Conservation (phyloP, 805 yeast species). For the Isabelozyma pseudorhagii region DNA sequence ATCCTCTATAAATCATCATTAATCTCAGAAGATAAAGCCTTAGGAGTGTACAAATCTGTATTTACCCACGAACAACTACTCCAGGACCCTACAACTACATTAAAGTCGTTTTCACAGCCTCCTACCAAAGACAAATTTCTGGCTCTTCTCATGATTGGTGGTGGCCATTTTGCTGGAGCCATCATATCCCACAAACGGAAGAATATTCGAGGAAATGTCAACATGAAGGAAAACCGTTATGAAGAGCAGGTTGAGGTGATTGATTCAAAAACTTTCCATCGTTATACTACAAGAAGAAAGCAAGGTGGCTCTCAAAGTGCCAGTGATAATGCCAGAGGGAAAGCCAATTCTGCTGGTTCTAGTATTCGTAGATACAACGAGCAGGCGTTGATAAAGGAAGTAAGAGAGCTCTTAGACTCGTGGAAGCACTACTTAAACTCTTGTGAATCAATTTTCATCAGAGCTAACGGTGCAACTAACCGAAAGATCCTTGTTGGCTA, state of each 20-base stretch:
- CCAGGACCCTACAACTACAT: conserved; percentile 46
- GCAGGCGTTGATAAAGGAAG: conserved; percentile 73
- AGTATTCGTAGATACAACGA: conserved; percentile 87
- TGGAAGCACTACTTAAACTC: conserved; percentile 63
- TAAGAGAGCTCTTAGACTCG: conserved; percentile 58
- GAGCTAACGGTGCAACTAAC: conserved; percentile 76
- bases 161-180: conserved; percentile 98
- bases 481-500: conserved; percentile 65
- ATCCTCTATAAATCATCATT: conserved; percentile 52
- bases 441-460: conserved; percentile 70
- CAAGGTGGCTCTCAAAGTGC: conserved; percentile 98
- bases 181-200: conserved; percentile 71
- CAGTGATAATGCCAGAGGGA: conserved; percentile 87
- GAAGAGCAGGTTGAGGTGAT: conserved; percentile 65
- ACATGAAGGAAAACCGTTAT: conserved; percentile 44
- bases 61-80: conserved; percentile 42
- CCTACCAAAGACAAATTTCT: conserved; percentile 41
- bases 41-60: conserved; percentile 67
- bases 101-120: conserved; percentile 35
- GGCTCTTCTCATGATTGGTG: conserved; percentile 90
- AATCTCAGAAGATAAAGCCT: conserved; percentile 45
- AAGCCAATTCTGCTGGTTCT: conserved; percentile 96
- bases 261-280: conserved; percentile 82
- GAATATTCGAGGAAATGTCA: conserved; percentile 53
- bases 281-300: conserved; percentile 93